Base-by-base conservation (phyloP, 2,329 filamentous ascomycete species). In the Fusarium torreyae region DNA sequence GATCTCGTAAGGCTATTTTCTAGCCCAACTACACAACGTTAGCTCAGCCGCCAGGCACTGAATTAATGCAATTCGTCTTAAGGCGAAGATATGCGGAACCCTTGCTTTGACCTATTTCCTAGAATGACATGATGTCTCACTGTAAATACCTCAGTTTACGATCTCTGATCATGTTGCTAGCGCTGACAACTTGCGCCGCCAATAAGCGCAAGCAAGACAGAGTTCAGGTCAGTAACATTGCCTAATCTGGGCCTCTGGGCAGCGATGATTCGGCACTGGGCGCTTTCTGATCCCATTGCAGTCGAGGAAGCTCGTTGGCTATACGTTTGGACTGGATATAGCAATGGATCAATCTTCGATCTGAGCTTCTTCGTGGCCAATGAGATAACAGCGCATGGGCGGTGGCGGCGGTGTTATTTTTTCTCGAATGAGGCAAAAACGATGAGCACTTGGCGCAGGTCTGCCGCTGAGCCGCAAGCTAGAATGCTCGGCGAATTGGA, bases 401-500 rank as follows among this genome's bases (percentile, higher is more conserved):
- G 31, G 40, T 26, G 38, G 38, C 40, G 54, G 49, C 20, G 20
- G 39, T 9, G 39, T 7, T 11, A 18, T 13, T 31, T 33, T 39
- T 67, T 52, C 39, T 20, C 54, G 11, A 46, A 53, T 36, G 53
- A 60, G 46, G 60, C 36, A 69, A 62, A 43, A 54, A 8, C 34
- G 34, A 49, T 39, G 60, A 56, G 39, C 18, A 69, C 48, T 61
- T 69, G 66, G 63, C 50, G 62, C 46, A 22, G 59, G 54, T 69
- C 43, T 62, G 39, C 66, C 61, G 66, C 45, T 63, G 66, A 69
- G 66, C 66, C 66, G 33, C 66, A 69, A 40, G 31, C 13, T 53
- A 34, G 42, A 45, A 15, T n/a, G 5, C 40, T 65, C 13, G 62
- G 62, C 42, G 26, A 8, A n/a, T 43, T 52, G 38, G 13, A 45